These are phyloP conservation scores for Xylaria sp. DNA, from an alignment of 2,329 filamentous ascomycete genomes.

Conservation along the genomic window DNA sequence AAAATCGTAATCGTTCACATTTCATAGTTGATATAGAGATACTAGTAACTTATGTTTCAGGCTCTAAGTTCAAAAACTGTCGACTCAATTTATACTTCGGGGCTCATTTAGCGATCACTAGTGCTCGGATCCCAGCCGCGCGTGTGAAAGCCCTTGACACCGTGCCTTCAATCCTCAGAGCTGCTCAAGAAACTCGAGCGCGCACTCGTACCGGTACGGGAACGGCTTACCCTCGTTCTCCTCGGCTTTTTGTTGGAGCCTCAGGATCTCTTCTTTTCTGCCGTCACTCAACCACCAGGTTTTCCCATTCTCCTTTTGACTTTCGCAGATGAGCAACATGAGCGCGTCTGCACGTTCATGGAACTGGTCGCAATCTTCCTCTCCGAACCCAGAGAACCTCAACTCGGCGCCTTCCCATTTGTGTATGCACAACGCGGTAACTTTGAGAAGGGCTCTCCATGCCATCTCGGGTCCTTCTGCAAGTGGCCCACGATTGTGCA, in stretches of 20 bases:
- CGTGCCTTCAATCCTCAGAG: background rate
- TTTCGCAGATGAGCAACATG: constrained; percentile 13
- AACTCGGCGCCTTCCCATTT: background rate
- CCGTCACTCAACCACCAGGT: constrained; percentile 1
- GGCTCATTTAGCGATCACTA: too few species aligned
- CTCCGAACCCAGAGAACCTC: background rate
- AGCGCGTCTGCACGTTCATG: constrained; percentile 5
- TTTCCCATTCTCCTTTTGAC: constrained; percentile 7
- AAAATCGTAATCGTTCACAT: too few species aligned
- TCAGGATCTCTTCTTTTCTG: constrained; percentile 6
- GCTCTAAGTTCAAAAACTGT: too few species aligned
- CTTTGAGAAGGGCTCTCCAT: constrained; percentile 3
- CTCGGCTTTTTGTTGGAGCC: background rate
- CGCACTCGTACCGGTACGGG: constrained; percentile 4
- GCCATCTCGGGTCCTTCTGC: background rate
- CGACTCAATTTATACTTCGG: too few species aligned
- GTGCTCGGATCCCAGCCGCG: too few species aligned
- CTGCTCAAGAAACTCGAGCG: constrained; percentile 11
- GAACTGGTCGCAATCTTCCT: constrained; percentile 13
- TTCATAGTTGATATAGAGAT: too few species aligned
- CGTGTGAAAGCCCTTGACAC: background rate
- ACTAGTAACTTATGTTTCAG: too few species aligned
- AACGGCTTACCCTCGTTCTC: background rate
- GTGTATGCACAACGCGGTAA: background rate
- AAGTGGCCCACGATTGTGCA: background rate